These are phyloP conservation scores for Mrakia gelida DNA, from an alignment of 768 basidiomycete species.

Conservation along the genomic window DNA sequence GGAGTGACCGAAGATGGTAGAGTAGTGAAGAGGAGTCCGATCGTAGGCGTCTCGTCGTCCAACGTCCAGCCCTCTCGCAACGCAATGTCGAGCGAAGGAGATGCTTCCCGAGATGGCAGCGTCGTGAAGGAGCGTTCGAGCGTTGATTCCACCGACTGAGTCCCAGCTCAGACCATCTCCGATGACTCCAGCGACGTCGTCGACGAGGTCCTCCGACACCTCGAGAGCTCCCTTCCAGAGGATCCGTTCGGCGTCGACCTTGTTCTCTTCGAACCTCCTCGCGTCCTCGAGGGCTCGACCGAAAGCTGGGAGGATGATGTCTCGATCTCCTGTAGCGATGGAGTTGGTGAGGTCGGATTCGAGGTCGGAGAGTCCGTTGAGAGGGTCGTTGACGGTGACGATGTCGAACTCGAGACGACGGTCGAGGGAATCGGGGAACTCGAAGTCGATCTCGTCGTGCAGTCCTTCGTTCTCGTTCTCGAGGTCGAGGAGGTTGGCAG, in stretches of 20 bases:
- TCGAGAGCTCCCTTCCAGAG: slow-evolving; percentile 89
- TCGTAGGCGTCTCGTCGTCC: slow-evolving; percentile 83
- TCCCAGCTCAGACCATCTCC: slow-evolving; percentile 50
- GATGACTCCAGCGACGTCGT: slow-evolving; percentile 67
- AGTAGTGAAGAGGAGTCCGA: slow-evolving; percentile 90
- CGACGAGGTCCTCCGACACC: slow-evolving; percentile 51
- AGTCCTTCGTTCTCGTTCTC: slow-evolving; percentile 54
- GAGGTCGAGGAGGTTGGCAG: slow-evolving; percentile 74
- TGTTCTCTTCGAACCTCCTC: slow-evolving; percentile 25
- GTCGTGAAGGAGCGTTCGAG: slow-evolving; percentile 86
- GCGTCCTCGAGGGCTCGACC: slow-evolving; percentile 48
- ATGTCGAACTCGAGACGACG: slow-evolving; percentile 35
- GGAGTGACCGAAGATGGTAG: slow-evolving; percentile 85
- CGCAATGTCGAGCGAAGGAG: slow-evolving; percentile 70
- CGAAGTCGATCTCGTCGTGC: slow-evolving; percentile 34
- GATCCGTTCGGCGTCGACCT: slow-evolving; percentile 62
- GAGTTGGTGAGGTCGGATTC: slow-evolving; percentile 81
- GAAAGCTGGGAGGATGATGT: slow-evolving; percentile 58
- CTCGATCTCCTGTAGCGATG: slow-evolving; percentile 58
- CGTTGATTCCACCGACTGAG: slow-evolving; percentile 95
- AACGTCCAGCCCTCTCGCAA: slow-evolving; percentile 61
- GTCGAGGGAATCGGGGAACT: slow-evolving; percentile 31
- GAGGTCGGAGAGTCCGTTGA: slow-evolving; percentile 75
- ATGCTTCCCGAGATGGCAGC: slow-evolving; percentile 79
- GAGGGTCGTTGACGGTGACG: slow-evolving; percentile 18